phyloP scores from a whole-genome alignment of 148 eudicot genomes.

The Oxyria digyna region DNA sequence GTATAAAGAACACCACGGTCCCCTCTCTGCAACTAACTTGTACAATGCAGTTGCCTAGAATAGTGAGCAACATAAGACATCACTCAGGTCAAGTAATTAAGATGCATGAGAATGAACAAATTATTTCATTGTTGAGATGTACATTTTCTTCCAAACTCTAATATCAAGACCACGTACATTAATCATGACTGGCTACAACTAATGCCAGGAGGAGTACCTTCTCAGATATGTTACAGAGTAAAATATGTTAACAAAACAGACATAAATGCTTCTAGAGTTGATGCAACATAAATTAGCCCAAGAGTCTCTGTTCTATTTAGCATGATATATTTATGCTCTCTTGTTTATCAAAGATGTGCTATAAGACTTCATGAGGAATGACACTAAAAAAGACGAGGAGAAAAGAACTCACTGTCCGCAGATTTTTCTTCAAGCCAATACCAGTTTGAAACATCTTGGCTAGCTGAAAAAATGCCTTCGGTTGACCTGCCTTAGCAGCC shows the following conservation, averaged over 20 bases:
- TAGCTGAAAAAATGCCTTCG: slow-evolving; percentile 89
- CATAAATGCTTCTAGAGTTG: not conserved
- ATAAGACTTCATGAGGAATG: not conserved
- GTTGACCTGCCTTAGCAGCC: slow-evolving; percentile 79
- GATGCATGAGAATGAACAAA: not conserved
- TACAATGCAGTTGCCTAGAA: slow-evolving; percentile 76
- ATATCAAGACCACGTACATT: not conserved
- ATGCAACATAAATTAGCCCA: not conserved
- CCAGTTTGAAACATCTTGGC: slow-evolving; percentile 98
- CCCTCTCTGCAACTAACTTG: slow-evolving; percentile 94
- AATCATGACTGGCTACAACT: not conserved
- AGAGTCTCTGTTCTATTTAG: too few relatives aligned
- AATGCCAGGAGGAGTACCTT: not conserved
- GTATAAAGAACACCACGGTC: slow-evolving; percentile 94
- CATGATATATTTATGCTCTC: not conserved
- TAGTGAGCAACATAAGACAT: not conserved
- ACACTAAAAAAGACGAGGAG: not conserved
- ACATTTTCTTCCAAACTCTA: not conserved
- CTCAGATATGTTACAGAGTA: not conserved
- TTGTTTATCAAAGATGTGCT: not conserved
- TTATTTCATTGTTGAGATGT: not conserved
- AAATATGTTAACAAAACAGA: not conserved
- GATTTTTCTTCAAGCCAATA: slow-evolving; percentile 73
- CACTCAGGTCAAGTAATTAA: not conserved
- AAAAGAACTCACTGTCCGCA: slow-evolving; percentile 45